Base-by-base conservation (phyloP, 148 eudicot genomes). In the Fagopyrum esculentum region DNA sequence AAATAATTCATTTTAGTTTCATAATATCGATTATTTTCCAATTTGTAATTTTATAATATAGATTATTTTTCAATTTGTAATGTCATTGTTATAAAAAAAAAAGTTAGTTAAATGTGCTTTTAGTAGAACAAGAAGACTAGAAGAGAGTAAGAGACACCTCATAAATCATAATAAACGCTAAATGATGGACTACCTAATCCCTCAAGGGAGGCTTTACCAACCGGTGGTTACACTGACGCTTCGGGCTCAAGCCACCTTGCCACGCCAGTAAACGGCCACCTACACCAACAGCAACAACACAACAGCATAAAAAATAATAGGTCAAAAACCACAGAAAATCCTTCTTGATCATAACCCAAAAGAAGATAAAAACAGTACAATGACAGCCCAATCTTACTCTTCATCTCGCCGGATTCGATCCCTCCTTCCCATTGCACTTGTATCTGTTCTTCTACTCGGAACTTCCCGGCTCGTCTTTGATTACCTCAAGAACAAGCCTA, bases 181-280 rank as follows among this genome's bases (percentile, higher is more conserved):
- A 63, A 63, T 29, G 69, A 63, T 63, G 5, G 44, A 19, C 44
- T 63, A 63, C 69, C 69, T 63, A 63, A 63, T 63, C 44, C 45
- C 69, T 26, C 6, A 11, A 63, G 43, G 3, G 16, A 35, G 44
- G 4, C 45, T 35, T 66, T 77, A 86, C 90, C 97, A 84, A 88
- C 91, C 82, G 82, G 89, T 87, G 47, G 91, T 87, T 89, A 79
- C 74, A 83, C 84, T 78, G 45, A 84, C 52, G 73, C 97, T 89
- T 87, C 69, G 68, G 81, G 48, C 71, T 59, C 57, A 89, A 85
- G 86, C 64, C 63, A 81, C 8, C 40, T 1, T 6, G 47, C 26
- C 50, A 49, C 52, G 40, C 40, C 40, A 35, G 40, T 35, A 35
- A 35, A 40, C 2, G 35, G 19, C 35, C 35, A 26, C 57, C 56